Base-by-base conservation (phyloP, 2,329 filamentous ascomycete genomes). In the Scedosporium apiospermum region DNA sequence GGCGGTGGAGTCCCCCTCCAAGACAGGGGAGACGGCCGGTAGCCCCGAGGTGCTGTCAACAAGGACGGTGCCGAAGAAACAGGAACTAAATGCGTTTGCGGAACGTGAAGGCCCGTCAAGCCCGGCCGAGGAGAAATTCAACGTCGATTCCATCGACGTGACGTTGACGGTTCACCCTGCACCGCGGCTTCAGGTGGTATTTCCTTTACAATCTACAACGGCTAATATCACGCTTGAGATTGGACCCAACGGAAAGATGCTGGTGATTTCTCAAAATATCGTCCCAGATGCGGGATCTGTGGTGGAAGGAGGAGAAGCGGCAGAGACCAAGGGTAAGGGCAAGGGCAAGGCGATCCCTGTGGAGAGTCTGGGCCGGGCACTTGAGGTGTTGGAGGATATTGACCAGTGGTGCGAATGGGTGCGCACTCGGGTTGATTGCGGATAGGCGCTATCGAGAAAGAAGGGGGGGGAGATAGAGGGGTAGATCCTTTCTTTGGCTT, bases 191-290 rank as follows among this genome's bases (percentile, higher is more conserved):
- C 76, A 81, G 61, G 74, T 85, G 6, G 77, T 80, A 7, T 86
- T 86, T 65, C 82, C 82, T 1, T 81, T 84, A 67, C 72, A 72
- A 42, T 65, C 72, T 16, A 72, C 70, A 41, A 82, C 79, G 1
- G 81, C 80, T 4, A 80, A 81, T 64, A 73, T 89, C 26, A 79
- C 78, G 27, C 68, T 89, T 12, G 83, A 85, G 67, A 80, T 90
- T 18, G 77, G 82, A 21, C 76, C 81, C 42, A 85, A 87, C 63
- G 87, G 82, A 4, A 76, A 81, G 14, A 78, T 89, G 3, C 76
- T 81, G 18, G 76, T 90, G 42, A 73, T 79, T 3, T 79, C 82
- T 26, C 83, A 88, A 67, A 87, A 88, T 65, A 69, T 77, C 16
- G 66, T 75, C 27, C 65, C 66, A 44, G 63, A 61, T 16, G 63